Evolutionary conservation across 805 yeast genomes (phyloP), one percentile per base, ranked within the genome.

Genomic region (Candida methanosorbosa): DNA sequence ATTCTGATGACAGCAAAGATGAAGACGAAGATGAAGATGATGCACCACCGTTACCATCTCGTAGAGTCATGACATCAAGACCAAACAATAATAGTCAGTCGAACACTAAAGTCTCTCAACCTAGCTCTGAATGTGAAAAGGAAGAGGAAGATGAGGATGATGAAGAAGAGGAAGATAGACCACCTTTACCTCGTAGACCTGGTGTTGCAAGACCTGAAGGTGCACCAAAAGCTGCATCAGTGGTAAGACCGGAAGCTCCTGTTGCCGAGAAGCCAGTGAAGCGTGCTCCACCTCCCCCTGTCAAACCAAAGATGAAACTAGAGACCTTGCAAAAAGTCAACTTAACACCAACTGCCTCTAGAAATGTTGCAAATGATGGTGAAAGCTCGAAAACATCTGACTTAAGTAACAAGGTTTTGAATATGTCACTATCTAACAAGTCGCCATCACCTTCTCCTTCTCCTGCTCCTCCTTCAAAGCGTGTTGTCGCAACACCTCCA

Each of bases 161-260:
- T 30, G 26, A 19, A 5, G 34, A 35, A n/a, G 50, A 45, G 19
- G 55, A 48, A 32, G 55, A 51, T 25, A 43, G 48, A 26, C 56
- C 54, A n/a, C 42, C 46, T 12, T 34, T 49, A 20, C 55, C 56
- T 12, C 30, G 36, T 13, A 42, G 55, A 30, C 52, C 42, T 13
- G 31, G 28, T n/a, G 18, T 32, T 15, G 22, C 33, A 8, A 18
- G 21, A 18, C 17, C 31, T 26, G 32, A 26, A 9, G n/a, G 29
- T 7, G 34, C 18, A 7, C 24, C 22, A 20, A 20, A 20, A 20
- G 9, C 22, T 20, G 22, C 7, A 20, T 20, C 9, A 20, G 9
- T 8, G 22, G 9, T 9, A 20, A 20, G 9, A 20, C 22, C 22
- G 9, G 22, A 20, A n/a, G n/a, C 23, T 21, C 23, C 23, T 21